Evolutionary conservation across 2,329 filamentous ascomycete genomes (phyloP).

Genomic region (Sporothrix globosa): DNA sequence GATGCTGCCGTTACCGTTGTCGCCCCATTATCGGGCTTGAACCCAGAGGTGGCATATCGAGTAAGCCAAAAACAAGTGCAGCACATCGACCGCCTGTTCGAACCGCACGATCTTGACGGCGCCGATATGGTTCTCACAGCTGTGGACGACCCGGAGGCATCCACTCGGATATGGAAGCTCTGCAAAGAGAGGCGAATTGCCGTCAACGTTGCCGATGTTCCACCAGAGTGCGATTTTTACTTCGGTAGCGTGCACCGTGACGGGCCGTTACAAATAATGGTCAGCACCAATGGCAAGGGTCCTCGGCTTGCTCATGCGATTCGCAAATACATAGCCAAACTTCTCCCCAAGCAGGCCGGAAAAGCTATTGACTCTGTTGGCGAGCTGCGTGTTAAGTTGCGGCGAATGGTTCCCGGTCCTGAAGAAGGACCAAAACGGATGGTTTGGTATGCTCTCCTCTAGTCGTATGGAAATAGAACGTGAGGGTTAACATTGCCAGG

Average conservation of each 20-base stretch:
- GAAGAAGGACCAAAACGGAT: conserved; percentile 85
- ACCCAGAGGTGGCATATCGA: conserved; percentile 84
- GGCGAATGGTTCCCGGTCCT: conserved; percentile 70
- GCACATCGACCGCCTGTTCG: conserved; percentile 81
- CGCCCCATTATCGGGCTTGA: conserved; percentile 76
- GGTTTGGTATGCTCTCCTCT: conserved; percentile 68
- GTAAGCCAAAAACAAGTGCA: conserved; percentile 74
- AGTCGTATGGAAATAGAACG: not conserved
- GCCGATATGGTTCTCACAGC: conserved; percentile 89
- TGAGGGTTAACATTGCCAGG: conserved; percentile 58
- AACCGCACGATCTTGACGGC: conserved; percentile 80
- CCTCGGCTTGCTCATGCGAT: conserved; percentile 88
- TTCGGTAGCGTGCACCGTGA: conserved; percentile 96
- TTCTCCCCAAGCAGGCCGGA: conserved; percentile 77
- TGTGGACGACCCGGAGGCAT: conserved; percentile 91
- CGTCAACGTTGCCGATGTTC: conserved; percentile 96
- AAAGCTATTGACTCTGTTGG: conserved; percentile 86
- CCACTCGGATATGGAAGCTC: conserved; percentile 85
- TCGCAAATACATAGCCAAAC: conserved; percentile 75
- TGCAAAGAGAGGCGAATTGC: conserved; percentile 84
- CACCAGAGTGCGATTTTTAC: conserved; percentile 97
- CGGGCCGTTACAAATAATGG: conserved; percentile 96
- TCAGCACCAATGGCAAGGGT: conserved; percentile 96
- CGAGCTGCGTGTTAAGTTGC: conserved; percentile 73
- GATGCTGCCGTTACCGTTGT: conserved; percentile 89